Evolutionary conservation across 441 rosid genomes (phyloP).

Genomic region (Populus hybrid): DNA sequence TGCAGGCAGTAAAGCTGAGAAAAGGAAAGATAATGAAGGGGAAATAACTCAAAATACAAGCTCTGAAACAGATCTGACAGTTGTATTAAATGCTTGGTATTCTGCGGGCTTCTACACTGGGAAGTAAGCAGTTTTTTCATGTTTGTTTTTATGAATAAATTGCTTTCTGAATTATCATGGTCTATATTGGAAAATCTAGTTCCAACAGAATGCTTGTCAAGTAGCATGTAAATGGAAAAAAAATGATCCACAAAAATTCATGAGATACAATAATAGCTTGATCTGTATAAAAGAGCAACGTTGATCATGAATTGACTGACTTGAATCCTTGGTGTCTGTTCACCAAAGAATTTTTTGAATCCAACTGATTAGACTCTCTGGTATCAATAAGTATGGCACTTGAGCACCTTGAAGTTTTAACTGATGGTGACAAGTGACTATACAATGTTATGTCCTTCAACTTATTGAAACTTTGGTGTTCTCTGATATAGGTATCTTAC

Average conservation of each 20-base stretch:
- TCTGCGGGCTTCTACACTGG: slow-evolving; percentile 64
- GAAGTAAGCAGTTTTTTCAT: slow-evolving; percentile 43
- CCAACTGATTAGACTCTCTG: not conserved
- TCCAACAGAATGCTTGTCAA: not conserved
- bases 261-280: not conserved
- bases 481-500: not conserved
- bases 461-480: not conserved
- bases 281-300: not conserved
- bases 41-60: slow-evolving; percentile 24
- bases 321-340: not conserved
- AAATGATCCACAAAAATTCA: not conserved
- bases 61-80: slow-evolving; percentile 45
- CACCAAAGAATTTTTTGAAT: not conserved
- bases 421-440: not conserved
- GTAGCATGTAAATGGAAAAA: not conserved
- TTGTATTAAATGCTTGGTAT: slow-evolving; percentile 64
- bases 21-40: slow-evolving; percentile 30
- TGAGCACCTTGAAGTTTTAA: not conserved
- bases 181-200: not conserved
- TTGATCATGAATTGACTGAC: not conserved
- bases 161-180: not conserved
- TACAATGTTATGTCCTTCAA: not conserved
- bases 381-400: no score
- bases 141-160: not conserved
- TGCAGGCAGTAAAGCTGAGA: slow-evolving; percentile 27